Percentiles rank a stretch among this genome's conserved stretches.
Evolutionary conservation across 768 basidiomycete species (phyloP).

Genomic region (Mycena leptocephala): DNA sequence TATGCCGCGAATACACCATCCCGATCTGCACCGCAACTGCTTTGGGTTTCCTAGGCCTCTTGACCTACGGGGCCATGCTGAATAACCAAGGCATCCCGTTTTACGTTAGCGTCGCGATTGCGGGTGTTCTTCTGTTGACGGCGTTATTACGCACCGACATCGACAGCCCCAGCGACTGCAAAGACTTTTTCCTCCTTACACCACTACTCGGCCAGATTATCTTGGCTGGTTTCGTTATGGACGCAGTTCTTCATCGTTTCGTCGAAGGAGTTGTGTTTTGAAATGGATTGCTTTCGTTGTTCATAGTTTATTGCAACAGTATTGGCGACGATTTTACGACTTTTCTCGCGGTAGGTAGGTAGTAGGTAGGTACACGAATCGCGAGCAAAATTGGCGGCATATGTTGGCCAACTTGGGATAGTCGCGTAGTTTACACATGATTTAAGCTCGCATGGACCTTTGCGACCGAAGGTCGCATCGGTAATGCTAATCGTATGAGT

Average conservation of each 20-base stretch:
- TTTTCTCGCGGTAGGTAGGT: too few relatives aligned
- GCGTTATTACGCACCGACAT: slow-evolving; percentile 41
- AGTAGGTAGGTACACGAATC: too few relatives aligned
- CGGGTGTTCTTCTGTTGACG: slow-evolving; percentile 35
- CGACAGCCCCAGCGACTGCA: slow-evolving; percentile 44
- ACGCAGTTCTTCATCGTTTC: slow-evolving; percentile 34
- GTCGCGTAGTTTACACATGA: too few relatives aligned
- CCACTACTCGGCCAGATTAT: slow-evolving; percentile 46
- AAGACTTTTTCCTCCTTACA: slow-evolving; percentile 42
- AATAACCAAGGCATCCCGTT: slow-evolving; percentile 60
- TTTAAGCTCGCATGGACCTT: too few relatives aligned
- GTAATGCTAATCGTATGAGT: too few relatives aligned
- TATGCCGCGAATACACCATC: slow-evolving; percentile 64
- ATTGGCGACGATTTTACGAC: too few relatives aligned
- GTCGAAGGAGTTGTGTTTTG: too few relatives aligned
- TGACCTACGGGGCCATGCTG: slow-evolving; percentile 60
- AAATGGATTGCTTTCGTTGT: too few relatives aligned
- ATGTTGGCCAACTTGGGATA: too few relatives aligned
- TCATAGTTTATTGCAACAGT: too few relatives aligned
- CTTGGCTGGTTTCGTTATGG: slow-evolving; percentile 41
- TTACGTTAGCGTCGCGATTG: slow-evolving; percentile 40
- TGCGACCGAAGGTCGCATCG: too few relatives aligned
- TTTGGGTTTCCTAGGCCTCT: slow-evolving; percentile 58
- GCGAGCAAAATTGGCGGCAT: too few relatives aligned
- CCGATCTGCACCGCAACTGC: slow-evolving; percentile 63